A percentile compares a stretch with the other conserved stretches of the same genome.
Evolutionary conservation across 2,329 filamentous ascomycete species (phyloP).

Genomic region (Fusarium setosum): DNA sequence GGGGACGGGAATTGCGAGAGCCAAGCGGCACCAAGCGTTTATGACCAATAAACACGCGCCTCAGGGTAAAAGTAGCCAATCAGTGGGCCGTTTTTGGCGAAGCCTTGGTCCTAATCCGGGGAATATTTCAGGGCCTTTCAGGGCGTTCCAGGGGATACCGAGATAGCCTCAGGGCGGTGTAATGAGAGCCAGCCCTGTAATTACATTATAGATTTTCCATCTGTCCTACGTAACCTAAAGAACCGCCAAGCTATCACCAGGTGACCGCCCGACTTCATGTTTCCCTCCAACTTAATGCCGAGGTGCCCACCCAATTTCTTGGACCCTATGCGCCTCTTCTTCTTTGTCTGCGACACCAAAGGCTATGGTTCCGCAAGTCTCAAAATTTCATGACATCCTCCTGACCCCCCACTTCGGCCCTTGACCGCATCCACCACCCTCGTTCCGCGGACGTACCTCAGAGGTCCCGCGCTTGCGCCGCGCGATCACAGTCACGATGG

Average conservation of each 20-base stretch:
- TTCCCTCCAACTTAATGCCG: background rate
- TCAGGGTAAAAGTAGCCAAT: conserved; percentile 11
- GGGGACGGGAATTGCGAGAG: conserved; percentile 10
- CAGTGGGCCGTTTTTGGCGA: background rate
- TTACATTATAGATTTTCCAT: background rate
- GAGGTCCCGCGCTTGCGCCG: conserved; percentile 26
- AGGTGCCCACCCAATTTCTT: background rate
- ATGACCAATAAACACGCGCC: conserved; percentile 22
- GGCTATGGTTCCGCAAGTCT: conserved; percentile 33
- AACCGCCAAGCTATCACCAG: background rate
- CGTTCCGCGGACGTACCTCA: conserved; percentile 22
- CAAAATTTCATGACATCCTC: conserved; percentile 39
- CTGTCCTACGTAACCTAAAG: background rate
- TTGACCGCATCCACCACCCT: conserved; percentile 34
- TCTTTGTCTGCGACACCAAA: conserved; percentile 12
- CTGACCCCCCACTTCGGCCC: conserved; percentile 40
- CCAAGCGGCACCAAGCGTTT: conserved; percentile 2
- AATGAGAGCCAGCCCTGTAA: background rate
- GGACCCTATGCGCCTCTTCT: conserved; percentile 3
- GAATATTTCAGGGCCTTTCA: conserved; percentile 27
- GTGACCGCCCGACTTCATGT: background rate
- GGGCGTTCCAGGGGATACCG: conserved; percentile 17
- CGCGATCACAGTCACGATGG: conserved; percentile 43
- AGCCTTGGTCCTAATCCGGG: conserved; percentile 29
- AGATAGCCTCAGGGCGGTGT: conserved; percentile 4